These are phyloP conservation scores for Odonthalia washingtoniensis DNA, from an alignment of 31 red algal species.

Conservation along the genomic window DNA sequence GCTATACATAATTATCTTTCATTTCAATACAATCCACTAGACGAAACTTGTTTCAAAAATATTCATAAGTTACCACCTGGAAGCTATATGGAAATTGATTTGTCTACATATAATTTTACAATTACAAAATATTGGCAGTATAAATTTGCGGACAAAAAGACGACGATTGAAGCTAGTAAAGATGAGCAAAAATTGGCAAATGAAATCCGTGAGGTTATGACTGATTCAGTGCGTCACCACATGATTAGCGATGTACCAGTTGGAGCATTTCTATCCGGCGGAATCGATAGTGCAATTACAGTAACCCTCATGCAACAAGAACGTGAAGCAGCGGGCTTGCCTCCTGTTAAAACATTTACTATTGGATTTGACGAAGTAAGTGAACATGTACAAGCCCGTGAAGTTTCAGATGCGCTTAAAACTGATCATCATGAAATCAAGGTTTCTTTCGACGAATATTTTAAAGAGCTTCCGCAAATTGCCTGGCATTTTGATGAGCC, in stretches of 20 bases:
- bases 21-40: conserved; percentile 15
- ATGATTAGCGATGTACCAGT: conserved; percentile 76
- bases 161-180: no score
- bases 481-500: neutral
- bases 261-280: conserved; percentile 75
- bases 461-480: neutral
- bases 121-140: no score
- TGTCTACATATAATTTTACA: no score
- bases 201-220: no score
- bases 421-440: conserved; percentile 16
- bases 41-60: conserved; percentile 39
- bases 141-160: no score
- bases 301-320: conserved; percentile 14
- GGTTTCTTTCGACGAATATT: neutral
- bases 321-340: no score
- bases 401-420: conserved; percentile 7
- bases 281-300: conserved; percentile 9
- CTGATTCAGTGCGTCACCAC: conserved; percentile 32
- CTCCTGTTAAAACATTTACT: conserved; percentile 17
- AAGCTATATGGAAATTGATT: neutral
- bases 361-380: neutral
- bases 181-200: no score
- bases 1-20: conserved; percentile 10
- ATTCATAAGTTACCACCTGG: conserved; percentile 24
- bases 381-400: conserved; percentile 2